phyloP scores from a whole-genome alignment of 2,329 filamentous ascomycete species.

The Thielaviopsis ethacetica region DNA sequence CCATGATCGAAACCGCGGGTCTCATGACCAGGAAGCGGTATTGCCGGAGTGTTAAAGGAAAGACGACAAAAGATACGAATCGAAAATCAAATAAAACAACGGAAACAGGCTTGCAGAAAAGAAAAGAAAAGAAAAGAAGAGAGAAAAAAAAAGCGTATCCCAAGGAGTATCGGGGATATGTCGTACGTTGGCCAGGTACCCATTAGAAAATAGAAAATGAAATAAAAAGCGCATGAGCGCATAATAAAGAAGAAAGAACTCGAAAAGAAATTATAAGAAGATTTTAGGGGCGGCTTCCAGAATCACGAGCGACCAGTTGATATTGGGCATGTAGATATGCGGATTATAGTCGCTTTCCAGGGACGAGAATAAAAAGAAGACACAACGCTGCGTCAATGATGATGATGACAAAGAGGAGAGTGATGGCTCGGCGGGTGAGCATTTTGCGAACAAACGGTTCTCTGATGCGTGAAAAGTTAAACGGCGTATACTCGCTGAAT shows the following conservation, averaged over 20 bases:
- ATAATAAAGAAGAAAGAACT: background rate
- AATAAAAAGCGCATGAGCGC: background rate
- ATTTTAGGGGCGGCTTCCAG: background rate
- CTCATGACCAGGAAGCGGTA: background rate
- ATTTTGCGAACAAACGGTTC: conserved; percentile 85
- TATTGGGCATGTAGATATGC: background rate
- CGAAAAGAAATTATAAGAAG: background rate
- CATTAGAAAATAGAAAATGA: conserved; percentile 3
- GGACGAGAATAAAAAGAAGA: conserved; percentile 86
- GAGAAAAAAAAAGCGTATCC: background rate
- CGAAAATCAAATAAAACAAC: background rate
- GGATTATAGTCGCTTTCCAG: conserved; percentile 58
- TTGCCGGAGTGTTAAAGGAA: too few species aligned
- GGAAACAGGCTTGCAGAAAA: background rate
- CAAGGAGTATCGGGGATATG: background rate
- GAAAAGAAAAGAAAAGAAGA: background rate
- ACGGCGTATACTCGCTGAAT: conserved; percentile 90
- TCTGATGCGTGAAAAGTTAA: conserved; percentile 73
- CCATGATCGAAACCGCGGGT: background rate
- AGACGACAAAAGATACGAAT: background rate
- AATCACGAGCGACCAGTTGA: background rate
- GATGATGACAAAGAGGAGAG: conserved; percentile 61
- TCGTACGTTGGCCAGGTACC: conserved; percentile 7
- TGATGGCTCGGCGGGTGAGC: conserved; percentile 65
- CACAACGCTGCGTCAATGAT: conserved; percentile 69